Evolutionary conservation across 805 yeast species (phyloP).

Genomic region (Candida tammaniensis): DNA sequence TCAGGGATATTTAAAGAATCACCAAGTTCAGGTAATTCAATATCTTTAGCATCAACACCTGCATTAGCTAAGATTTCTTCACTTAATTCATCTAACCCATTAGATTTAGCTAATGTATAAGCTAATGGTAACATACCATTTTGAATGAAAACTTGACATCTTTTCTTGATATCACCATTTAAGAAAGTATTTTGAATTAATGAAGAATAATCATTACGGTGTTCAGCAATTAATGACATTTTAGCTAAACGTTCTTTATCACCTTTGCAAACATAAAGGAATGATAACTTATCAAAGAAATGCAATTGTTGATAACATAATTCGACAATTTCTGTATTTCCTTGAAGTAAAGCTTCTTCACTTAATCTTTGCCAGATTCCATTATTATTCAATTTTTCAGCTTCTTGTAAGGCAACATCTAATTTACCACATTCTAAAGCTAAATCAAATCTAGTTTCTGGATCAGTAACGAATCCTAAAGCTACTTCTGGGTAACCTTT

Average conservation of each 20-base stretch:
- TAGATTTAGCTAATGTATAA: slow-evolving; percentile 85
- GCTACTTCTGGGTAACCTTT: slow-evolving; percentile 98
- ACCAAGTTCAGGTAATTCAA: slow-evolving; percentile 59
- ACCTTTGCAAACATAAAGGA: slow-evolving; percentile 83
- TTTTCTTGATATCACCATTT: slow-evolving; percentile 68
- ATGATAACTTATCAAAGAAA: slow-evolving; percentile 83
- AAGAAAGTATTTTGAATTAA: slow-evolving; percentile 81
- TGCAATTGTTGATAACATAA: slow-evolving; percentile 84
- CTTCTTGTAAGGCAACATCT: slow-evolving; percentile 84
- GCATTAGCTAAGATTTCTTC: slow-evolving; percentile 67
- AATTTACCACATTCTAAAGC: slow-evolving; percentile 93
- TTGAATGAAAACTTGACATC: slow-evolving; percentile 70
- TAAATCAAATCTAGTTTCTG: slow-evolving; percentile 92
- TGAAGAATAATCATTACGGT: slow-evolving; percentile 76
- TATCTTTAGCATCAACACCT: slow-evolving; percentile 59
- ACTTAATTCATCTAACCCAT: slow-evolving; percentile 77
- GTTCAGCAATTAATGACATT: slow-evolving; percentile 88
- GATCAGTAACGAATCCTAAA: slow-evolving; percentile 91
- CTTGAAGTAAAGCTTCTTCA: slow-evolving; percentile 84
- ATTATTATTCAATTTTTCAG: slow-evolving; percentile 66
- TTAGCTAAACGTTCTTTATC: slow-evolving; percentile 69
- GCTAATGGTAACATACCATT: slow-evolving; percentile 87
- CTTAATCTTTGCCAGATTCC: slow-evolving; percentile 80
- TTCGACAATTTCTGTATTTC: slow-evolving; percentile 83
- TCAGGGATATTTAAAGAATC: slow-evolving; percentile 43